These are phyloP conservation scores for Xerocomellus amylosporus DNA, from an alignment of 768 basidiomycete species.

Conservation along the genomic window DNA sequence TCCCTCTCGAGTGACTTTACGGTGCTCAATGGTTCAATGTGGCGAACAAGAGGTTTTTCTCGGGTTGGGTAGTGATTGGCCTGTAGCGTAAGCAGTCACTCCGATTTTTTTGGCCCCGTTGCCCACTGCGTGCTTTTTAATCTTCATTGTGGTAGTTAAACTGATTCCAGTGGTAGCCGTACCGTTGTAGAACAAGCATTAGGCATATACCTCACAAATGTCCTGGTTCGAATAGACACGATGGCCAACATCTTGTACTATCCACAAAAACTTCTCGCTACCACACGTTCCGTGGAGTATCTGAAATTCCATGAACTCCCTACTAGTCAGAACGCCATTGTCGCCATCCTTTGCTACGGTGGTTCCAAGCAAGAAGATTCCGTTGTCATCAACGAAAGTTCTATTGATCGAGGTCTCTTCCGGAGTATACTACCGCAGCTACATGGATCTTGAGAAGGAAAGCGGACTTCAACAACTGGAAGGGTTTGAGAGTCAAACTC, in stretches of 20 bases:
- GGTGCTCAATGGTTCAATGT: too few relatives aligned
- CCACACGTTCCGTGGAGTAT: conserved; percentile 99
- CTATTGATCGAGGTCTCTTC: conserved; percentile 97
- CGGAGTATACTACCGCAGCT: conserved; percentile 98
- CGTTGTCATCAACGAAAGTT: conserved; percentile 99
- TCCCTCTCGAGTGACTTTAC: too few relatives aligned
- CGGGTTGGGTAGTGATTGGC: too few relatives aligned
- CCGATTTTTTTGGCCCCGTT: too few relatives aligned
- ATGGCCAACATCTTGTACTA: conserved; percentile 99
- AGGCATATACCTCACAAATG: conserved; percentile 98
- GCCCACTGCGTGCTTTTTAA: too few relatives aligned
- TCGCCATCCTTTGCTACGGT: conserved; percentile 97
- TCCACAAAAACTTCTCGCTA: conserved; percentile 97
- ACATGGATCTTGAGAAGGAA: conserved; percentile 98
- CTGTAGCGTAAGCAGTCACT: too few relatives aligned
- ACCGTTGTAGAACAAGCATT: conserved; percentile 99
- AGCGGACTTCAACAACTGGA: conserved; percentile 88
- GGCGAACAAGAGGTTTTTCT: too few relatives aligned
- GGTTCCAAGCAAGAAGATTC: conserved; percentile 99
- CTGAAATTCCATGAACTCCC: conserved; percentile 98
- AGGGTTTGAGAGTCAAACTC: conserved; percentile 94
- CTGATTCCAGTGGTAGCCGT: too few relatives aligned
- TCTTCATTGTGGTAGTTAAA: too few relatives aligned
- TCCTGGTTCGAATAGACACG: conserved; percentile 98
- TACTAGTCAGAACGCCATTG: conserved; percentile 98